phyloP scores from a whole-genome alignment of 148 eudicot species.

The Rhododendron vialii region DNA sequence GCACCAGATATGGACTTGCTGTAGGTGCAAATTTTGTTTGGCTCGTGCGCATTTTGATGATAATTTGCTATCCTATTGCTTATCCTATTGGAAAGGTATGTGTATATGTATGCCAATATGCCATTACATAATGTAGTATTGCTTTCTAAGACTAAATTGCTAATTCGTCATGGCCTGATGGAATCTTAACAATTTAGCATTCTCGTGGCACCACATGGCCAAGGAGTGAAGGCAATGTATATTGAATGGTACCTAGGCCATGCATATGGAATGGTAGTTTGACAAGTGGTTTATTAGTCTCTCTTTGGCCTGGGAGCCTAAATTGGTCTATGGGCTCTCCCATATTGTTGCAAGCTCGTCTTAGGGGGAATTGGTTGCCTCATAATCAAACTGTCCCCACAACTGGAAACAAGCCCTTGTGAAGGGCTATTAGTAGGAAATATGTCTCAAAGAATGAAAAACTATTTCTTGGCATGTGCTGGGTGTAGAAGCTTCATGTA shows the following conservation, averaged over 20 bases:
- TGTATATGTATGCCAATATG: neutral
- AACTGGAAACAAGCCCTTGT: neutral
- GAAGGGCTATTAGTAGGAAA: neutral
- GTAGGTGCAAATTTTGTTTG: constrained; percentile 91
- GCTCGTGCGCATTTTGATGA: constrained; percentile 89
- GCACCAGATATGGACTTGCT: constrained; percentile 91
- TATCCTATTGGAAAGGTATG: constrained; percentile 91
- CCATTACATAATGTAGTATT: neutral
- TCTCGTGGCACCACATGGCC: neutral
- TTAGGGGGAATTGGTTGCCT: neutral
- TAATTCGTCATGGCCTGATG: neutral
- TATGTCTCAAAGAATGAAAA: neutral
- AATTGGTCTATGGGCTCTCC: neutral
- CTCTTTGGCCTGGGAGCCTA: neutral
- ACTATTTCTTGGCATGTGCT: neutral
- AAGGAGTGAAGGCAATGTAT: neutral
- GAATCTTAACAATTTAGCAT: neutral
- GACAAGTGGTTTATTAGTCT: neutral
- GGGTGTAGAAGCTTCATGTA: neutral
- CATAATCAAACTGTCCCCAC: neutral
- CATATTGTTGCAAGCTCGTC: neutral
- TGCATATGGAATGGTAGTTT: neutral
- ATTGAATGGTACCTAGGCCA: neutral
- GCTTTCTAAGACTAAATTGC: neutral
- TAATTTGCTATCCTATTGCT: constrained; percentile 78